Evolutionary conservation across 176 grass and related monocot genomes (phyloP).

Genomic region (Saccharum spontaneum): DNA sequence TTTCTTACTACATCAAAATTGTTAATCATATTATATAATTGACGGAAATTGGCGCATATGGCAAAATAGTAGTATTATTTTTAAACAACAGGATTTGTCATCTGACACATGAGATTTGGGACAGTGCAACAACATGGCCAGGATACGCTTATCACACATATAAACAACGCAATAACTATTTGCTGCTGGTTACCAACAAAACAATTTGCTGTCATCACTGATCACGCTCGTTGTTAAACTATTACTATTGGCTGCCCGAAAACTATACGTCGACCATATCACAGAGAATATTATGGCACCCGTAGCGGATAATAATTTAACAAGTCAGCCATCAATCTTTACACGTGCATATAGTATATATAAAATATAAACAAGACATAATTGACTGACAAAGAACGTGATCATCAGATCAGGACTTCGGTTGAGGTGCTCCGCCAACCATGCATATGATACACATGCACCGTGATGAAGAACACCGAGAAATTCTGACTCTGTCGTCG

Average conservation of each 20-base stretch:
- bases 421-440: neutral
- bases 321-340: neutral
- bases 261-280: neutral
- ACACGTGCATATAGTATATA: neutral
- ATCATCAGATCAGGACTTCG: neutral
- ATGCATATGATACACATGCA: neutral
- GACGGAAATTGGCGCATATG: too few relatives aligned
- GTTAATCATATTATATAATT: too few relatives aligned
- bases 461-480: neutral
- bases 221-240: neutral
- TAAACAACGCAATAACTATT: too few relatives aligned
- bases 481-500: slow-evolving; percentile 33
- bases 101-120: too few relatives aligned
- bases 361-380: neutral
- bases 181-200: too few relatives aligned
- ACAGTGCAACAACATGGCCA: too few relatives aligned
- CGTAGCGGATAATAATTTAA: neutral
- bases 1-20: too few relatives aligned
- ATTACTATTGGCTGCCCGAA: neutral
- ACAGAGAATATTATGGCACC: neutral
- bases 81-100: too few relatives aligned
- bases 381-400: neutral
- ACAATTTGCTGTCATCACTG: neutral
- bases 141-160: too few relatives aligned
- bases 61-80: too few relatives aligned